Evolutionary conservation across 2,329 filamentous ascomycete species (phyloP).

Genomic region (Ramichloridium luteum): DNA sequence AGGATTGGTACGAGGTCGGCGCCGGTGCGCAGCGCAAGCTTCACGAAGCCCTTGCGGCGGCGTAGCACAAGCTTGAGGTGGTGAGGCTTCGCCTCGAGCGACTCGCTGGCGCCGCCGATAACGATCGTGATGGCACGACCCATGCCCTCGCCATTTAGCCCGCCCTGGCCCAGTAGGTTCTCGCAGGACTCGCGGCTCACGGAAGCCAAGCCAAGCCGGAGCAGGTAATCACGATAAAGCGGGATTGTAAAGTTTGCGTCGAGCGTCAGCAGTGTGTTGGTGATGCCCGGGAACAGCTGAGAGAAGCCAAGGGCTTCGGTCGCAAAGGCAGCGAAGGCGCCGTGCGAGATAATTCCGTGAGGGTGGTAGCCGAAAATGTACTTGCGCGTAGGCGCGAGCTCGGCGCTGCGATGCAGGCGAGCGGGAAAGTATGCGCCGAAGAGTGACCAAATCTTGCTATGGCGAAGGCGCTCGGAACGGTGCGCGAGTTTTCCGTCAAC

Average conservation of each 20-base stretch:
- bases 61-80: constrained; percentile 66
- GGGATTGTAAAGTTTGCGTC: constrained; percentile 92
- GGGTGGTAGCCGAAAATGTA: constrained; percentile 98
- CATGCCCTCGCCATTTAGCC: constrained; percentile 66
- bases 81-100: constrained; percentile 73
- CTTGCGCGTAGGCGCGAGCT: constrained; percentile 68
- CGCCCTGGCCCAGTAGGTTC: constrained; percentile 72
- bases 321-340: constrained; percentile 83
- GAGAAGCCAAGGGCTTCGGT: constrained; percentile 83
- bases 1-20: constrained; percentile 88
- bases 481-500: constrained; percentile 63
- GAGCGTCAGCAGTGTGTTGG: constrained; percentile 84
- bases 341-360: constrained; percentile 93
- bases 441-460: constrained; percentile 66
- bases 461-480: constrained; percentile 63
- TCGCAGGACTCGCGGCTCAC: constrained; percentile 88
- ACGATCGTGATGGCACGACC: constrained; percentile 96
- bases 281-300: constrained; percentile 85
- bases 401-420: constrained; percentile 69
- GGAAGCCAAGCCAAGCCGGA: constrained; percentile 74
- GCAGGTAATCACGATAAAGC: constrained; percentile 86
- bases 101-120: constrained; percentile 82
- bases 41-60: constrained; percentile 82
- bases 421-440: constrained; percentile 92
- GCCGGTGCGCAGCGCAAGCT: constrained; percentile 81